Conservation (phyloP, 2,329 filamentous ascomycete species). For the Sordariomycetes sp. region DNA sequence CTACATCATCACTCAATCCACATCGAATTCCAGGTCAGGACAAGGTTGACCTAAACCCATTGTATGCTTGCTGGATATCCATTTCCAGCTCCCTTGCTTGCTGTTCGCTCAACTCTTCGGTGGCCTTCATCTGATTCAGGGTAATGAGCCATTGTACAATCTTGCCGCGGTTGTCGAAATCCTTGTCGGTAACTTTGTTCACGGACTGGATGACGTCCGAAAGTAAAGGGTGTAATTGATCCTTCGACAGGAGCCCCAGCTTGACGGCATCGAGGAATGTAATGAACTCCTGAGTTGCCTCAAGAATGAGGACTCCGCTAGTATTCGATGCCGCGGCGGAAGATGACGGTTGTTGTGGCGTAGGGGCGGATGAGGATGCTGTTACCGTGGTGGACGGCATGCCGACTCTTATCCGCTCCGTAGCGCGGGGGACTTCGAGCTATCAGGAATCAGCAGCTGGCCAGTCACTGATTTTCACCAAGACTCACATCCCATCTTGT, state of each 20-base stretch:
- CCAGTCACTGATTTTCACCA: neutral
- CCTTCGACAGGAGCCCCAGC: constrained; percentile 85
- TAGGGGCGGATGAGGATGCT: constrained; percentile 35
- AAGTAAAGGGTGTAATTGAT: constrained; percentile 88
- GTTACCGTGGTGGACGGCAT: constrained; percentile 76
- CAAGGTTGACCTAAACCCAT: constrained; percentile 81
- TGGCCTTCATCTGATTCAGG: constrained; percentile 94
- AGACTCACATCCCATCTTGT: constrained; percentile 75
- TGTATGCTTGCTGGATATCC: constrained; percentile 90
- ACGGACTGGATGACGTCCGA: constrained; percentile 95
- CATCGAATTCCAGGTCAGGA: constrained; percentile 25
- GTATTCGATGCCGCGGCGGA: constrained; percentile 31
- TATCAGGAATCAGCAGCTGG: constrained; percentile 21
- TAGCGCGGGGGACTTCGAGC: constrained; percentile 91
- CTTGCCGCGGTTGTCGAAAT: constrained; percentile 93
- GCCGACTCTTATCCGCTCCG: constrained; percentile 83
- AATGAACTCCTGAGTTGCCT: constrained; percentile 97
- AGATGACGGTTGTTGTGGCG: neutral
- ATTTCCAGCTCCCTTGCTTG: constrained; percentile 84
- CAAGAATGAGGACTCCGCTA: constrained; percentile 63
- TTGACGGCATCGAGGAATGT: constrained; percentile 93
- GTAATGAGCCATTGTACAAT: constrained; percentile 98
- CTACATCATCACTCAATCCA: neutral
- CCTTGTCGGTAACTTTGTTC: constrained; percentile 90
- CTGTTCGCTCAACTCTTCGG: constrained; percentile 79